These are phyloP conservation scores for Artemisia argyi DNA, from an alignment of 129 eudicot genomes.

Conservation along the genomic window DNA sequence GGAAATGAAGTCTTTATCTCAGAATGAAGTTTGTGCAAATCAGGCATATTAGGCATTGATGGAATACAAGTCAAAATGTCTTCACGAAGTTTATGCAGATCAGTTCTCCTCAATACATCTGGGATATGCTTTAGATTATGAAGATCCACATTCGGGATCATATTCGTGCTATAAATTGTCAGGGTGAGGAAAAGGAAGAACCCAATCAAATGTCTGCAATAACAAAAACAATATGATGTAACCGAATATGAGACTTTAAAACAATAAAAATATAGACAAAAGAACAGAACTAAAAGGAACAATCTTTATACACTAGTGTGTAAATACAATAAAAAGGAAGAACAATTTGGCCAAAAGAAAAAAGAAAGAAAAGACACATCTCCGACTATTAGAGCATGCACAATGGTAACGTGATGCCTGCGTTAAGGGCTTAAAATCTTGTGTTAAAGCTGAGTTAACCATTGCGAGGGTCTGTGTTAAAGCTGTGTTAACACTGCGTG, in stretches of 20 bases:
- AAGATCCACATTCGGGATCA: conserved; percentile 73
- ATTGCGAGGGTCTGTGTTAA: no score
- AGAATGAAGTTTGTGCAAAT: conserved; percentile 59
- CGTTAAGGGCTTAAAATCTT: no score
- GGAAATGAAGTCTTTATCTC: conserved; percentile 68
- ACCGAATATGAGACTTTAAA: not conserved
- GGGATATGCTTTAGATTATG: conserved; percentile 60
- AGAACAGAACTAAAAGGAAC: not conserved
- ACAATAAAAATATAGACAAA: not conserved
- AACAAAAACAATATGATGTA: conserved; percentile 19
- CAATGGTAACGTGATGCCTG: no score
- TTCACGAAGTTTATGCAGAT: conserved; percentile 61
- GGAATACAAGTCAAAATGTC: conserved; percentile 81
- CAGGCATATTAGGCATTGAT: conserved; percentile 74
- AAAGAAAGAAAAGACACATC: no score
- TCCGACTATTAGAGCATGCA: no score
- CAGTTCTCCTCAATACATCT: conserved; percentile 58
- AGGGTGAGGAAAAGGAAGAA: conserved; percentile 86
- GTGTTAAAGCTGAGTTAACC: no score
- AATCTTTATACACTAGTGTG: conserved; percentile 22
- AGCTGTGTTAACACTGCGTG: no score
- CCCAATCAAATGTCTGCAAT: conserved; percentile 93
- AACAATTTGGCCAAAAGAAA: no score
- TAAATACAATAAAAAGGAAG: no score
- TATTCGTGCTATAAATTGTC: conserved; percentile 82